Percentiles rank a stretch among this genome's conserved stretches.
Evolutionary conservation across 768 basidiomycete genomes (phyloP).

Genomic region (Tricholoma furcatifolium): DNA sequence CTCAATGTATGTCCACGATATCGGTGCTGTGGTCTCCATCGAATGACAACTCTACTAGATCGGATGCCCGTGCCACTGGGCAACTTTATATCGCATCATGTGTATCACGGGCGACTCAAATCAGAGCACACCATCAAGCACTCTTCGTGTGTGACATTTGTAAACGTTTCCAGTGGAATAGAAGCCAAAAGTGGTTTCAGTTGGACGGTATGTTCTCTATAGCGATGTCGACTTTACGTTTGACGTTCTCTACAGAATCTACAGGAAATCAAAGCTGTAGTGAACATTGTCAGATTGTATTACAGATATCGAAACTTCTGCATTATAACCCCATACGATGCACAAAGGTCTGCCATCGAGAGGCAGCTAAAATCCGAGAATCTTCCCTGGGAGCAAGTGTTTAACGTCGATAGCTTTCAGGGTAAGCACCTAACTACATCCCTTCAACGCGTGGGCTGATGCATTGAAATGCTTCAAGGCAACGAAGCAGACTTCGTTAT

Average conservation of each 20-base stretch:
- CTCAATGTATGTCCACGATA: conserved; percentile 44
- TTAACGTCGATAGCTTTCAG: conserved; percentile 57
- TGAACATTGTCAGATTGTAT: conserved; percentile 41
- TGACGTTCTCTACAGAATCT: conserved; percentile 31
- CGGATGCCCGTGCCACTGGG: conserved; percentile 50
- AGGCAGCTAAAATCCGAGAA: conserved; percentile 28
- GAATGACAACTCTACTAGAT: conserved; percentile 29
- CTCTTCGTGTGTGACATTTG: conserved; percentile 39
- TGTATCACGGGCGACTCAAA: conserved; percentile 39
- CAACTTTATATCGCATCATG: conserved; percentile 44
- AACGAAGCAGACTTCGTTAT: conserved; percentile 52
- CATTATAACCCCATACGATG: conserved; percentile 55
- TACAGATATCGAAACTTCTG: conserved; percentile 37
- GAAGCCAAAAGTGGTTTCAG: conserved; percentile 40
- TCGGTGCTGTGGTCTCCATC: background rate
- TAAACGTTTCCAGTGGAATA: conserved; percentile 37
- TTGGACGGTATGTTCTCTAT: conserved; percentile 36
- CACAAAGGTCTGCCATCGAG: conserved; percentile 45
- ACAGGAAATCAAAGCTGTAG: conserved; percentile 37
- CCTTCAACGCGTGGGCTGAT: background rate
- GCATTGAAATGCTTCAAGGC: conserved; percentile 27
- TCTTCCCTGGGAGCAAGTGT: conserved; percentile 42
- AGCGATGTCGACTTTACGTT: background rate
- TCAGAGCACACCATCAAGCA: conserved; percentile 35
- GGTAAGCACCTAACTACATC: conserved; percentile 27